phyloP scores from a whole-genome alignment of 345 rosid species.

The Salix koriyanagi region DNA sequence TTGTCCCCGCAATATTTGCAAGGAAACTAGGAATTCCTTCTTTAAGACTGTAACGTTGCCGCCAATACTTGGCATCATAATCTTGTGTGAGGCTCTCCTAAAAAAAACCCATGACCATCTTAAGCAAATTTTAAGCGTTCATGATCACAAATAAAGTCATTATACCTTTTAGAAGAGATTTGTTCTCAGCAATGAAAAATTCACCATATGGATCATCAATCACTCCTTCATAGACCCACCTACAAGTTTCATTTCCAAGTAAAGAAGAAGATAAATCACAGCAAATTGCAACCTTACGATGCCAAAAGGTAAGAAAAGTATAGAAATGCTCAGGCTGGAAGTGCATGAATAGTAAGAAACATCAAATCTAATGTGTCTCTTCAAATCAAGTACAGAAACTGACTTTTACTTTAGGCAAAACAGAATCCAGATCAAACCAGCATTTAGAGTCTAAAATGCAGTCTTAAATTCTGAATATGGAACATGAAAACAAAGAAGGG shows the following conservation, averaged over 20 bases:
- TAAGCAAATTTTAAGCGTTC: slow-evolving; percentile 8
- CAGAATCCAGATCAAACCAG: neutral
- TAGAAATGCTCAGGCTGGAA: slow-evolving; percentile 5
- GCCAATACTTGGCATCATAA: slow-evolving; percentile 82
- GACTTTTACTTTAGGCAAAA: neutral
- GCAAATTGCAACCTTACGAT: slow-evolving; percentile 3
- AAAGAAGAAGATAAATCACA: slow-evolving; percentile 18
- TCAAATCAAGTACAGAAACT: neutral
- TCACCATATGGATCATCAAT: slow-evolving; percentile 97
- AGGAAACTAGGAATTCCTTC: slow-evolving; percentile 96
- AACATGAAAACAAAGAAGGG: neutral
- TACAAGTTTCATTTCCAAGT: slow-evolving; percentile 26
- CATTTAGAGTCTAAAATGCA: neutral
- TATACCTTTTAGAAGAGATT: slow-evolving; percentile 82
- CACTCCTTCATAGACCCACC: slow-evolving; percentile 99
- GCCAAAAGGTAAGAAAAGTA: neutral
- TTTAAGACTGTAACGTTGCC: slow-evolving; percentile 80
- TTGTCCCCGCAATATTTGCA: slow-evolving; percentile 81
- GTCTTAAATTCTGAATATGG: neutral
- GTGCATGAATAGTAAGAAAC: neutral
- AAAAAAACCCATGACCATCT: slow-evolving; percentile 25
- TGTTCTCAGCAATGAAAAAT: slow-evolving; percentile 87
- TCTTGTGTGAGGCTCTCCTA: slow-evolving; percentile 95
- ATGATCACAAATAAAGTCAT: neutral
- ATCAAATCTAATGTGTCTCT: neutral